Base-by-base conservation (phyloP, 1,284 basidiomycete species). In the Fomitopsis pinicola region DNA sequence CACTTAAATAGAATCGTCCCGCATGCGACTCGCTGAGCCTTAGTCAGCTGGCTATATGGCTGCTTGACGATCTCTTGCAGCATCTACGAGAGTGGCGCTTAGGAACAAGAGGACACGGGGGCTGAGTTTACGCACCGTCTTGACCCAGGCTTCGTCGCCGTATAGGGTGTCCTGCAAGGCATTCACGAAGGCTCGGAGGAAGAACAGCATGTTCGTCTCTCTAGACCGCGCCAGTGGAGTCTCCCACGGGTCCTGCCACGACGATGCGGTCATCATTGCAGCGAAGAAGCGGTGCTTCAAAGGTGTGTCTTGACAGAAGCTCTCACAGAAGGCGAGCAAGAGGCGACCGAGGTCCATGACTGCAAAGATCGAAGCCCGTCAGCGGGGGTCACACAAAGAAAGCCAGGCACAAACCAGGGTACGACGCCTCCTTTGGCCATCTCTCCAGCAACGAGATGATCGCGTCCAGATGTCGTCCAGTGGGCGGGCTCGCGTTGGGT, bases 281-380 rank as follows among this genome's bases (percentile, higher is more conserved):
- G 82, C 76, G 14, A 91, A 79, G 66, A 94, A 83, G 42, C 75
- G 77, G 35, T 80, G 75, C 42, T 82, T 80, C 55, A 83, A 69
- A 14, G 73, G 79, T 0, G 82, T 70, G 7, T 78, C 74, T 5
- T 79, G 72, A 59, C 83, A 82, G 1, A 81, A 76, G 6, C 80
- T 77, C 3, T 87, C 82, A 48, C 82, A 87, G 67, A 84, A 85
- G 0, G 85, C 88, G n/a, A 87, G 80, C 9, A 97, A 75, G 35
- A 95, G 80, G 35, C 97, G 88, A 54, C 88, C 82, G 8, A 98
- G 81, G 71, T 99, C 97, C 68, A 99, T 86, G 2, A 96, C 94
- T 95, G 68, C n/a, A 33, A 63, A n/a, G 3, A 38, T 17, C 42
- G 28, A 33, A 45, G 61, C 48, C 5, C 12, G 17, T 19, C 7